phyloP scores from a whole-genome alignment of 2,329 filamentous ascomycete genomes.

The Tolypocladium ophioglossoides region DNA sequence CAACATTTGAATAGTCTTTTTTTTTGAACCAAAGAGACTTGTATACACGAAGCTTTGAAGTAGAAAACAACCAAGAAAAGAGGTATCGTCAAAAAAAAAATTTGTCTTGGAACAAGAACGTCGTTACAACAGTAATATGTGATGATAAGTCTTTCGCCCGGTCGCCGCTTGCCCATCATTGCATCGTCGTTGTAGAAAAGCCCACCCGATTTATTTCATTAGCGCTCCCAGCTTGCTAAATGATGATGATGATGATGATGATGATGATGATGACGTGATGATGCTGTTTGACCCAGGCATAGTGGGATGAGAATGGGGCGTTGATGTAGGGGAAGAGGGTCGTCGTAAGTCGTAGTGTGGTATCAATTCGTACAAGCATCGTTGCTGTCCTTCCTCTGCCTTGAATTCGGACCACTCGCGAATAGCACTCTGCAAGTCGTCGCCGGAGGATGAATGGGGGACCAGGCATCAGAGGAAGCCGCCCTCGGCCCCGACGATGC shows the following conservation, averaged over 20 bases:
- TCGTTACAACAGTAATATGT: background rate
- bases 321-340: background rate
- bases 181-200: background rate
- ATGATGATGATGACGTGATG: background rate
- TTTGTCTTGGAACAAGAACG: background rate
- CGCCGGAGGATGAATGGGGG: background rate
- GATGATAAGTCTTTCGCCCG: background rate
- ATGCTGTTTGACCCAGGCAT: background rate
- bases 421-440: background rate
- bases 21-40: background rate
- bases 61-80: too few relatives aligned
- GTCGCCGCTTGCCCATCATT: background rate
- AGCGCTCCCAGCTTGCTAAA: background rate
- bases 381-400: background rate
- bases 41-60: background rate
- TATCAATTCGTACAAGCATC: conserved; percentile 1
- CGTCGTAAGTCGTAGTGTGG: background rate
- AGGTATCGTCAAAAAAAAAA: background rate
- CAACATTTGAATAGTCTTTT: background rate
- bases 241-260: background rate
- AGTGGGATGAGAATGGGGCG: background rate
- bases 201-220: background rate
- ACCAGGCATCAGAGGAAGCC: conserved; percentile 36
- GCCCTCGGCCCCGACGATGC: conserved; percentile 44
- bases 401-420: background rate